phyloP scores from a whole-genome alignment of 1,139 yeast genomes.

The Pichia sp. region DNA sequence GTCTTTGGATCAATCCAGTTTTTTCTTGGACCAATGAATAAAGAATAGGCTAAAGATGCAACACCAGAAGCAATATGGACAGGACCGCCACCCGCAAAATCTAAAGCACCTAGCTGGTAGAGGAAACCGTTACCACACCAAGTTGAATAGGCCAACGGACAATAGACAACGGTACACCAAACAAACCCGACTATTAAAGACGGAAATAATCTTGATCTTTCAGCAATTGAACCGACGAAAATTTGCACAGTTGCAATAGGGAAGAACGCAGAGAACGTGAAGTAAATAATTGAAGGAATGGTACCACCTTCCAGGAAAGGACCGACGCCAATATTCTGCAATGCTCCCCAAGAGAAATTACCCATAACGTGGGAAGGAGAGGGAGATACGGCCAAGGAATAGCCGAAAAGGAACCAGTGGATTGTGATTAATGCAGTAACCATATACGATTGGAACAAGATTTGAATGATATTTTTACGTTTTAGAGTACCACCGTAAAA shows the following conservation, averaged over 20 bases:
- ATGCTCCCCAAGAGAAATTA: conserved; percentile 36
- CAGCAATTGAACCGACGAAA: conserved; percentile 41
- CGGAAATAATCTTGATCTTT: conserved; percentile 38
- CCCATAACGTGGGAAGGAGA: conserved; percentile 35
- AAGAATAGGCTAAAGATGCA: conserved; percentile 38
- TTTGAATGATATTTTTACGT: conserved; percentile 35
- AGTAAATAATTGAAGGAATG: conserved; percentile 37
- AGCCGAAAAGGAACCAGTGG: conserved; percentile 41
- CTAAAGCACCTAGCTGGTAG: conserved; percentile 37
- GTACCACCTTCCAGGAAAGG: conserved; percentile 34
- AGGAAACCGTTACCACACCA: conserved; percentile 43
- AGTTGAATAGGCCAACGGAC: conserved; percentile 41
- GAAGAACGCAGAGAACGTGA: conserved; percentile 39
- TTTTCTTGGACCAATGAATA: conserved; percentile 36
- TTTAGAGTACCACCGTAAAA: conserved; percentile 37
- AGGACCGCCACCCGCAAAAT: conserved; percentile 47
- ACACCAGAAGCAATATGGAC: conserved; percentile 43
- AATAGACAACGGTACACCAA: conserved; percentile 40
- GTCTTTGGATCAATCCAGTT: conserved; percentile 32
- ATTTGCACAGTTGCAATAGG: conserved; percentile 44
- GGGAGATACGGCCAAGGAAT: conserved; percentile 38
- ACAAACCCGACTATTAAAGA: conserved; percentile 36
- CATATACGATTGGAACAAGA: conserved; percentile 38
- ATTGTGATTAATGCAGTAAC: conserved; percentile 35
- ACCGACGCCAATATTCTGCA: conserved; percentile 34